Base-by-base conservation (phyloP, 768 basidiomycete species). In the Clathrus columnatus region DNA sequence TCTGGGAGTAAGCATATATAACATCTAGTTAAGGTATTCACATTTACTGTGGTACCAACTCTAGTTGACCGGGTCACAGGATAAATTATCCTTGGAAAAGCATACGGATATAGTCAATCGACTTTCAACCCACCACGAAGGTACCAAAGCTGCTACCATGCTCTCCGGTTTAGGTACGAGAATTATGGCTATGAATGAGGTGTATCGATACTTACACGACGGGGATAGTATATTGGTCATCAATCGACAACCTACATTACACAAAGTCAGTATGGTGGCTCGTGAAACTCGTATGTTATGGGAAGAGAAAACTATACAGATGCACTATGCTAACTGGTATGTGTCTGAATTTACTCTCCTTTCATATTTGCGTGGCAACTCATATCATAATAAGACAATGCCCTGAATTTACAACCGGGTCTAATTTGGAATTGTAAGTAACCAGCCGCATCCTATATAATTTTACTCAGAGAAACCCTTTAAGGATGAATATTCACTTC, bases 401-500 rank as follows among this genome's bases (percentile, higher is more conserved):
- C 3, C 36, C 46, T 59, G 14, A 54, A 23, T 24, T 57, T 21
- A 29, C 41, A 41, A 42, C 46, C 10, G 36, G 2, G n/a, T 42
- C 52, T 63, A 32, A 62, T 49, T 10, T 41, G 51, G 47, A 26
- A n/a, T 24, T 32, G 36, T 55, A 36, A 45, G 43, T 60, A 86
- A 86, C 91, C 27, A 54, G 7, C 23, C 29, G 48, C 30, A 18
- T 14, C 41, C 44, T 28, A 11, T 23, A 16, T 26, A 53, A 65
- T 11, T 57, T 56, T 29, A 23, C 24, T 36, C 57, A 42, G 11
- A 54, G 47, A 57, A n/a, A 61, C 60, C 65, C 29, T 62, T 62
- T 60, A 91, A 95, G 98, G 69, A 99, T 99, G 95, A 99, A 99
- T 71, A 92, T 99, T 48, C 96, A 99, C 73, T 99, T 99, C 63